Evolutionary conservation across 306 rosid genomes (phyloP), one percentile per base, ranked within the genome.

Genomic region (Pterocarpus santalinus): DNA sequence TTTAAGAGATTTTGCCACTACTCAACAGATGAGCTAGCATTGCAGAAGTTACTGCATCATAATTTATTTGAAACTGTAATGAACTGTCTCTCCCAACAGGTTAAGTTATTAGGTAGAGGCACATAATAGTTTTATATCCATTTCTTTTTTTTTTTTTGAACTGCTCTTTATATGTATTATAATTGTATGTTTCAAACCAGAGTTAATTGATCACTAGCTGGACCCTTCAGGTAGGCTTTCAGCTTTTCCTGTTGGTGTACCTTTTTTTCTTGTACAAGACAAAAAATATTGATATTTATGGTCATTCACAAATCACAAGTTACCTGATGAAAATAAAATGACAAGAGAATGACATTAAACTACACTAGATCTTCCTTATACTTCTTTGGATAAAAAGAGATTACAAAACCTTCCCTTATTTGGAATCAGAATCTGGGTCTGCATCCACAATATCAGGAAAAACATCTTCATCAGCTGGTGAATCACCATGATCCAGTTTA

Each of bases 371-470:
- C 44, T 39, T 43, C 15, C 69, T 13, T 78, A 65, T 69, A 65
- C 36, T 58, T 57, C 81, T 74, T 68, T 61, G 30, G 34, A 38
- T 53, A 1, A 46, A 66, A 61, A 22, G 32, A 47, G 64, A 30
- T n/a, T 35, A 16, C 56, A 58, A 46, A 57, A 72, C 7, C 49
- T 69, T 16, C 33, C 58, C 80, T 77, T 78, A 81, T 32, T 87
- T 92, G 51, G 51, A 46, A 46, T 87, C 94, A 68, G 94, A 90
- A 83, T 92, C 97, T 16, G 92, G 90, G 81, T 85, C 90, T 39
- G 75, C 90, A 64, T 89, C 90, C 84, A 90, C 85, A 71, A 92
- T 90, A 41, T 92, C 97, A 53, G 97, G 98, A 68, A 91, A 85
- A 17, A 65, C 77, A n/a, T 91, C 93, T 46, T 55, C 84, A 35